Evolutionary conservation across 1,284 basidiomycete species (phyloP).

Genomic region (Fomitiporia mediterranea): DNA sequence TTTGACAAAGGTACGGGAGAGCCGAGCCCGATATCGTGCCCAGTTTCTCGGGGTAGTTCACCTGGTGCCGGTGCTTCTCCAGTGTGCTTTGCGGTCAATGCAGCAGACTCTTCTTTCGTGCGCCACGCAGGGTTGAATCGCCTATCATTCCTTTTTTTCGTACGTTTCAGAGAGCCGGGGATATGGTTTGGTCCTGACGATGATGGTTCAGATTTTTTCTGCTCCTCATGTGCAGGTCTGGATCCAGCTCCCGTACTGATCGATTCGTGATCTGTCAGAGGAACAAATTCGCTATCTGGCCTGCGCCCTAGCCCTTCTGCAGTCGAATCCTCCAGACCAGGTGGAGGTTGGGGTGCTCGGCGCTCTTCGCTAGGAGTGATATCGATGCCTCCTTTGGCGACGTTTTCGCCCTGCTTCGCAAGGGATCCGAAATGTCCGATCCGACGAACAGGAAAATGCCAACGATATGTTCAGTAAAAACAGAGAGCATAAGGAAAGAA

Average conservation of each 20-base stretch:
- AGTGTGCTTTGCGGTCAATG: conserved; percentile 13
- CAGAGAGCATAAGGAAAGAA: neutral
- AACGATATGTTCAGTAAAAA: neutral
- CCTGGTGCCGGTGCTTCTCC: conserved; percentile 29
- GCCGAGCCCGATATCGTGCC: conserved; percentile 84
- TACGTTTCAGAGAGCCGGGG: neutral
- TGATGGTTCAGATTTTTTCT: neutral
- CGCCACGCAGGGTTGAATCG: conserved; percentile 8
- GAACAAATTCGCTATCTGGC: neutral
- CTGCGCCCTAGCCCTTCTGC: conserved; percentile 14
- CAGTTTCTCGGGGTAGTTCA: conserved; percentile 73
- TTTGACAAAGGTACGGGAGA: conserved; percentile 82
- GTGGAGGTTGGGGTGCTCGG: conserved; percentile 56
- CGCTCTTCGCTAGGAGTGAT: conserved; percentile 60
- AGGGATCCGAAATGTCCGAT: neutral
- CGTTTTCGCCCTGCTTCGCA: conserved; percentile 52
- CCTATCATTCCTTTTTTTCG: neutral
- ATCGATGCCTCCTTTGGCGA: conserved; percentile 84
- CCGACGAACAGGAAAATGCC: neutral
- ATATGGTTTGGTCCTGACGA: neutral
- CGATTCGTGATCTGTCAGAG: neutral
- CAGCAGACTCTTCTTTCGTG: conserved; percentile 13
- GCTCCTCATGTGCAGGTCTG: neutral
- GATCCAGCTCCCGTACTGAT: neutral
- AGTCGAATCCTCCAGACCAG: conserved; percentile 39